Base-by-base conservation (phyloP, 2,329 filamentous ascomycete genomes). In the Colletotrichum paranaense region DNA sequence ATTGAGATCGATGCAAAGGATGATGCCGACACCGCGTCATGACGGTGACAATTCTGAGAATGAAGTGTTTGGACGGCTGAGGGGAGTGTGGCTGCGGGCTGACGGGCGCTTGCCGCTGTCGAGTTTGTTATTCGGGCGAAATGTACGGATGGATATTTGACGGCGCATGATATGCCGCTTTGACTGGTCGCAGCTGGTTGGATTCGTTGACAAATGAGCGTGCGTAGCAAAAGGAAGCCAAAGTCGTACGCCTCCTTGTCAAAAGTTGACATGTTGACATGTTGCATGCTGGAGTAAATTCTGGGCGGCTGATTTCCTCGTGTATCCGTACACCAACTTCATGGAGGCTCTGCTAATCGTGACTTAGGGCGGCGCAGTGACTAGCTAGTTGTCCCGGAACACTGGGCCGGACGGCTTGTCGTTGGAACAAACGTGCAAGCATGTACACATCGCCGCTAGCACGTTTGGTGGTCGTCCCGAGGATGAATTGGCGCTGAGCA, bases 391-490 rank as follows among this genome's bases (percentile, higher is more conserved):
- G 14, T 32, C 5, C 52, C 49, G 6, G 32, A 52, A 30, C 12
- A 24, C 49, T 53, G 52, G 38, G 65, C 26, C 46, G 26, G 32
- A 14, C 26, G 56, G 30, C 53, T 53, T 64, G 70, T 73, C 67
- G 71, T 73, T 62, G 67, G 60, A 73, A 73, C 71, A 73, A 73
- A 73, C 56, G 59, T 64, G 26, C 22, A 62, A 38, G 66, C 42
- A 9, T 49, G 19, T 22, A 49, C 19, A 46, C 62, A 49, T 52
- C 52, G 52, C 52, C 49, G 71, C 67, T 59, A 58, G n/a, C 53
- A 64, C 9, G 53, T 19, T 49, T 55, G 62, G 32, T 55, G 26
- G 59, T 65, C 71, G 35, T 64, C 67, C 35, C 60, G 57, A 73
- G 56, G 56, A 62, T 62, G 35, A 46, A 65, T 58, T 53, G 56